A percentile compares a stretch with the other conserved stretches of the same genome.
Conservation (phyloP, 1,284 basidiomycete species). For the Pseudozyma hubeiensis region DNA sequence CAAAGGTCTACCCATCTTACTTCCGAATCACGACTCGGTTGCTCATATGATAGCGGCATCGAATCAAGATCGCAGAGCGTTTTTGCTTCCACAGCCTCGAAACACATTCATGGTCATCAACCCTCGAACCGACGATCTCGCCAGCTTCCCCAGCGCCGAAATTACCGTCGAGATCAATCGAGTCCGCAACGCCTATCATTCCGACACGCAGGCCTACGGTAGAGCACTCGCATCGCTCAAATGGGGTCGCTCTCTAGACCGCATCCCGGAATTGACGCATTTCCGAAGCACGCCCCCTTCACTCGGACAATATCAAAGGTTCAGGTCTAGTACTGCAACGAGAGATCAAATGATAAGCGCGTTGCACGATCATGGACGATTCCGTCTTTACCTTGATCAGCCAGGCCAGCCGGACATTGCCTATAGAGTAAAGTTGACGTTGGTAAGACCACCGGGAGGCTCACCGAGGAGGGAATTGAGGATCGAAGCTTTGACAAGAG, state of each 20-base stretch:
- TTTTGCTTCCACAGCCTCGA: neutral
- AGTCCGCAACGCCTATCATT: neutral
- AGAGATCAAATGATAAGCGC: neutral
- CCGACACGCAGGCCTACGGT: neutral
- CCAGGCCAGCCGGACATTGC: neutral
- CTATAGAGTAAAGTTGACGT: neutral
- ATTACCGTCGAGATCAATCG: neutral
- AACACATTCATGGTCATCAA: neutral
- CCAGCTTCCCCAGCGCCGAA: neutral
- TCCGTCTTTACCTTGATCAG: neutral
- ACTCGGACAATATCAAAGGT: neutral
- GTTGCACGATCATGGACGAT: neutral
- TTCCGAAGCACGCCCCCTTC: neutral
- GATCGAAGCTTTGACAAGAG: neutral
- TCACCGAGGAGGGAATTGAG: neutral
- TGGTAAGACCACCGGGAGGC: neutral
- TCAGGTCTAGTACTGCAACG: neutral
- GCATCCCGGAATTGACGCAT: neutral
- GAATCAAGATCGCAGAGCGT: neutral
- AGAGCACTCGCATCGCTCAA: neutral
- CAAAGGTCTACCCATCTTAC: neutral
- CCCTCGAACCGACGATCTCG: neutral
- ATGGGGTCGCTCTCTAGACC: neutral
- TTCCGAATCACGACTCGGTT: neutral
- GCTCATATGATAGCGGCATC: neutral